These are phyloP conservation scores for Talaromyces rugulosus DNA, from an alignment of 2,329 filamentous ascomycete genomes.

Conservation along the genomic window DNA sequence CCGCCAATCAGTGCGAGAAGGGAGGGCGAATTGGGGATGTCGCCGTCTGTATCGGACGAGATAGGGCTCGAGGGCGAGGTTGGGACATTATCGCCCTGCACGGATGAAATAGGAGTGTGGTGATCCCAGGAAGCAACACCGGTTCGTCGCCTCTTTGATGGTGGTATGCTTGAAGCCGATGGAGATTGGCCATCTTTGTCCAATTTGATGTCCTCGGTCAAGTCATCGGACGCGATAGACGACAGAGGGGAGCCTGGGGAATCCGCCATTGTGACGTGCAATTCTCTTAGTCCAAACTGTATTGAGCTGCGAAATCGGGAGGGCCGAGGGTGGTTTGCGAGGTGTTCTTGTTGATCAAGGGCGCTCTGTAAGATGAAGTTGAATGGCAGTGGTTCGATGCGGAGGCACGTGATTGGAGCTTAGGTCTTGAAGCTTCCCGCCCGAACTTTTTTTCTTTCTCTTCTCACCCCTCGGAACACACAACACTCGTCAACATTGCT, in stretches of 20 bases:
- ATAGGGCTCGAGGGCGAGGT: conserved; percentile 62
- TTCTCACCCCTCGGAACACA: background rate
- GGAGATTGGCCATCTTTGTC: conserved; percentile 46
- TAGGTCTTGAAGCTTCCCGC: conserved; percentile 9
- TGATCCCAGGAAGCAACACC: conserved; percentile 42
- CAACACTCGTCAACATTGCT: background rate
- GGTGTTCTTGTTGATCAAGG: background rate
- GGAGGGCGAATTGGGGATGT: conserved; percentile 68
- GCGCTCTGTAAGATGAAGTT: background rate
- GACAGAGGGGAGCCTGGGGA: conserved; percentile 62
- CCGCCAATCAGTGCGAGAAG: conserved; percentile 39
- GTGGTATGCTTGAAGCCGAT: conserved; percentile 37
- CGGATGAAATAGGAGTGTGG: conserved; percentile 48
- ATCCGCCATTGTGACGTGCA: conserved; percentile 41
- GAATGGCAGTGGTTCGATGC: background rate
- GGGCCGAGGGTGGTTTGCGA: background rate
- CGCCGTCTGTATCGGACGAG: conserved; percentile 86
- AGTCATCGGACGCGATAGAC: conserved; percentile 59
- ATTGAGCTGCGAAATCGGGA: background rate
- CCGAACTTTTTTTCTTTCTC: background rate
- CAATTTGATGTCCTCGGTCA: conserved; percentile 56
- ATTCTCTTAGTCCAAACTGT: background rate
- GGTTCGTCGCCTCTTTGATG: conserved; percentile 47
- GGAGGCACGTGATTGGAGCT: conserved; percentile 9
- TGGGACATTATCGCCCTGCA: conserved; percentile 36